Conservation (phyloP, 2,329 filamentous ascomycete species). For the Fusarium siculi region DNA sequence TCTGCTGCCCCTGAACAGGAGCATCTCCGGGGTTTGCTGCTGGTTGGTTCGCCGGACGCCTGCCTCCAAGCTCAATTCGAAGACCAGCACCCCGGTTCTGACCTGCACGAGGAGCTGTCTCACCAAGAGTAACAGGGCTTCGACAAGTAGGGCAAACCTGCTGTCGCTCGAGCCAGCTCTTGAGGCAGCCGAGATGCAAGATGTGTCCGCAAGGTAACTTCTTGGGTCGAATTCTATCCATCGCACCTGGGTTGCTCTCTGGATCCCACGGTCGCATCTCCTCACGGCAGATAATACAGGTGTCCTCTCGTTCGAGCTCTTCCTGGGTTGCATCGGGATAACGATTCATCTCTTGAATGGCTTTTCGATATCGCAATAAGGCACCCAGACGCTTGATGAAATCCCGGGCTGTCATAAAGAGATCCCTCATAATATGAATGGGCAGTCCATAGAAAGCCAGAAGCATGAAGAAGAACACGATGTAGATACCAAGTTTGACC, state of each 20-base stretch:
- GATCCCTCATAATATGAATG: constrained; percentile 95
- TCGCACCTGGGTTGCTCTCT: constrained; percentile 68
- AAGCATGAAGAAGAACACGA: constrained; percentile 92
- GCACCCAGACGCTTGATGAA: constrained; percentile 92
- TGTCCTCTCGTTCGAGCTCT: constrained; percentile 86
- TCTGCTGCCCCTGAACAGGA: constrained; percentile 36
- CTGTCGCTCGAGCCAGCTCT: constrained; percentile 96
- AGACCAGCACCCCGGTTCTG: constrained; percentile 46
- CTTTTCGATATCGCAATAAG: constrained; percentile 88
- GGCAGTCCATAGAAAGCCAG: constrained; percentile 94
- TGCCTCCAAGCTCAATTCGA: constrained; percentile 47
- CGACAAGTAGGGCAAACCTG: constrained; percentile 97
- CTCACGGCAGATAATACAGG: constrained; percentile 97
- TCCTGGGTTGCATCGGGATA: constrained; percentile 92
- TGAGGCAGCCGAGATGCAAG: constrained; percentile 90
- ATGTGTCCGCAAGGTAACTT: constrained; percentile 97
- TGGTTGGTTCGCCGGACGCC: constrained; percentile 32
- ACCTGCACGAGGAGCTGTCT: constrained; percentile 39
- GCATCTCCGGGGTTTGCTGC: constrained; percentile 38
- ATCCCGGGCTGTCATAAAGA: constrained; percentile 92
- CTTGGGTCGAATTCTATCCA: constrained; percentile 89
- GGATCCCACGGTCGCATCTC: constrained; percentile 87
- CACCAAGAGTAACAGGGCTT: constrained; percentile 70
- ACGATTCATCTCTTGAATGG: constrained; percentile 92
- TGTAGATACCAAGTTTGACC: constrained; percentile 88